Evolutionary conservation across 2,329 filamentous ascomycete species (phyloP).

Genomic region (Monosporascus sp.): DNA sequence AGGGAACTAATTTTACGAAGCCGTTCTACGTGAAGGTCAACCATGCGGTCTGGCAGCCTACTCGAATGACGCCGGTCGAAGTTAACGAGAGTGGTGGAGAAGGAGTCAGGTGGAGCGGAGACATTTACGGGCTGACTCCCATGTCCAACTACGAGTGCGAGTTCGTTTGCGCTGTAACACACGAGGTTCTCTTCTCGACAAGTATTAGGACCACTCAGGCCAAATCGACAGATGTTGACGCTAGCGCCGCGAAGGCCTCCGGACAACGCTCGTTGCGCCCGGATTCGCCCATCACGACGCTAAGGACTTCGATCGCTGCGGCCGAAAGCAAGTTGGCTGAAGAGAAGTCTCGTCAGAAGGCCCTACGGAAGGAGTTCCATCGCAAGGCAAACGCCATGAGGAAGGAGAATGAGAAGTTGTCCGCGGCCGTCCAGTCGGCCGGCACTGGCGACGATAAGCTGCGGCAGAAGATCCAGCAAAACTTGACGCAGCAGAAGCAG

Average conservation of each 20-base stretch:
- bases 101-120: constrained; percentile 62
- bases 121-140: constrained; percentile 64
- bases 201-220: constrained; percentile 63
- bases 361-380: constrained; percentile 70
- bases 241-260: constrained; percentile 30
- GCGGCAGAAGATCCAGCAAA: constrained; percentile 69
- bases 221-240: constrained; percentile 34
- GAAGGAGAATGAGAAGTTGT: constrained; percentile 69
- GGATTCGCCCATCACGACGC: constrained; percentile 70
- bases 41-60: constrained; percentile 74
- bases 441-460: constrained; percentile 73
- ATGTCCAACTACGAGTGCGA: constrained; percentile 74
- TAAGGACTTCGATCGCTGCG: constrained; percentile 69
- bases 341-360: constrained; percentile 63
- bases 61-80: constrained; percentile 56
- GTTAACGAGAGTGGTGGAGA: constrained; percentile 27
- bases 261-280: constrained; percentile 61
- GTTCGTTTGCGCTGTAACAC: constrained; percentile 64
- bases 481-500: constrained; percentile 67
- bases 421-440: constrained; percentile 59
- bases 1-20: constrained; percentile 61
- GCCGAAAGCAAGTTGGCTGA: constrained; percentile 67
- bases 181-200: constrained; percentile 63
- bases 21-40: constrained; percentile 77
- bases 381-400: constrained; percentile 60